These are phyloP conservation scores for Mollisiaceae sp. DNA, from an alignment of 2,329 filamentous ascomycete genomes.

Conservation along the genomic window DNA sequence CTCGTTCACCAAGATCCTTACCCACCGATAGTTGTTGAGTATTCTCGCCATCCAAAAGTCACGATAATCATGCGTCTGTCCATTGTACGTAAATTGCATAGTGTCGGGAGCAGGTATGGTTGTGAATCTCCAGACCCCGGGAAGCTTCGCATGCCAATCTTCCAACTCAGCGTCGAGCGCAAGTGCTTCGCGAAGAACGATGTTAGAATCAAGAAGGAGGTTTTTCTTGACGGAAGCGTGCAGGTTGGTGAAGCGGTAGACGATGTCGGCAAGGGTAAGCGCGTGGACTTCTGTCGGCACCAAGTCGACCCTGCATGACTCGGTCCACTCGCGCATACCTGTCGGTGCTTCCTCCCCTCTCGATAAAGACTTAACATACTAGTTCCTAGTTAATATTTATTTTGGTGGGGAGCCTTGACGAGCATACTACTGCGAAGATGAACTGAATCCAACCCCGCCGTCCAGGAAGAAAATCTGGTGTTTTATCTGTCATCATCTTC, in stretches of 20 bases:
- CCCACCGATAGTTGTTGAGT: conserved; percentile 36
- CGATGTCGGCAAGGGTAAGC: conserved; percentile 22
- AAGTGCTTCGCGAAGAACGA: conserved; percentile 24
- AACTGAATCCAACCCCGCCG: conserved; percentile 30
- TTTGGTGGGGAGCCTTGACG: no score
- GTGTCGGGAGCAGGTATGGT: not conserved
- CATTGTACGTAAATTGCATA: conserved; percentile 22
- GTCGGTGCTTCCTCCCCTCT: conserved; percentile 21
- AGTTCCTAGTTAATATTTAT: conserved; percentile 1
- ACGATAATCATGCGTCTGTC: conserved; percentile 28
- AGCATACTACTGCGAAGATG: conserved; percentile 29
- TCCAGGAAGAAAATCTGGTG: not conserved
- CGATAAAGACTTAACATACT: conserved; percentile 30
- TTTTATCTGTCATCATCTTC: conserved; percentile 18
- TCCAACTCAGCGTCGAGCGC: conserved; percentile 29
- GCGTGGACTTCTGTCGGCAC: conserved; percentile 19
- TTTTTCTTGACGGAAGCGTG: conserved; percentile 21
- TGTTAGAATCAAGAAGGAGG: conserved; percentile 3
- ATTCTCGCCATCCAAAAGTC: conserved; percentile 37
- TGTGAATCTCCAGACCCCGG: conserved; percentile 29
- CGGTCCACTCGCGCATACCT: conserved; percentile 21
- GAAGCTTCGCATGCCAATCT: conserved; percentile 29
- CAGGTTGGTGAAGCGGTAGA: conserved; percentile 28
- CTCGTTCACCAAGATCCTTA: conserved; percentile 36
- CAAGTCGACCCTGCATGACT: conserved; percentile 11